Evolutionary conservation across 331 rosid species (phyloP).

Genomic region (Rosa hybrid): DNA sequence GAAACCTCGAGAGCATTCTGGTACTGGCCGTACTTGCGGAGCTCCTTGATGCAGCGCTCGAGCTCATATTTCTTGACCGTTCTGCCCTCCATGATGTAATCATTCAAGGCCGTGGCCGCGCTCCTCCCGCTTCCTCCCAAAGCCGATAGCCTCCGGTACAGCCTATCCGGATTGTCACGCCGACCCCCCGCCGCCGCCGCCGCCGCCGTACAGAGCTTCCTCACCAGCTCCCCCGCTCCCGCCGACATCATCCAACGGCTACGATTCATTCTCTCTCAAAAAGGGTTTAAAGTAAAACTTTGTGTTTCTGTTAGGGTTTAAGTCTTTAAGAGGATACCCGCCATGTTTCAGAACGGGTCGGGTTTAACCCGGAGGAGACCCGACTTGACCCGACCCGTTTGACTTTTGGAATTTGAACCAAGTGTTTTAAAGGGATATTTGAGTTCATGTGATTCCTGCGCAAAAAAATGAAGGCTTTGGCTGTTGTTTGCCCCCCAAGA

Average conservation of each 20-base stretch:
- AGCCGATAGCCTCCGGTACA: constrained; percentile 58
- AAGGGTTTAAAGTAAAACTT: background rate
- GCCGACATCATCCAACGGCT: constrained; percentile 31
- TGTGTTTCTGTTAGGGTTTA: background rate
- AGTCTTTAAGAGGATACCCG: background rate
- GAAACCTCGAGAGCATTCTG: constrained; percentile 72
- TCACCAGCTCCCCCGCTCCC: constrained; percentile 29
- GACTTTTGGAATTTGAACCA: background rate
- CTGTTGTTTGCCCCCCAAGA: constrained; percentile 37
- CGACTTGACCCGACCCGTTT: constrained; percentile 2
- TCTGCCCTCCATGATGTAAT: constrained; percentile 58
- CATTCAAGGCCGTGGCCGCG: constrained; percentile 54
- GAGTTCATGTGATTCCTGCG: background rate
- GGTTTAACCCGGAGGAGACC: background rate
- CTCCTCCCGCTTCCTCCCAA: constrained; percentile 57
- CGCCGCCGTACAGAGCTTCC: constrained; percentile 26
- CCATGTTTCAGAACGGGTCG: background rate
- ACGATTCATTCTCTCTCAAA: constrained; percentile 38
- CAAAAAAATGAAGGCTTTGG: constrained; percentile 49
- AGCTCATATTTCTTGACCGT: constrained; percentile 47
- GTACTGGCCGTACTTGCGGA: constrained; percentile 53
- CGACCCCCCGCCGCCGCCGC: background rate
- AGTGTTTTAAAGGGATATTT: background rate
- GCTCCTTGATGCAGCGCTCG: constrained; percentile 46
- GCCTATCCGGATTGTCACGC: constrained; percentile 20